A percentile compares a stretch with the other conserved stretches of the same genome.
phyloP scores from a whole-genome alignment of 345 rosid species.

The Camelina laxa region DNA sequence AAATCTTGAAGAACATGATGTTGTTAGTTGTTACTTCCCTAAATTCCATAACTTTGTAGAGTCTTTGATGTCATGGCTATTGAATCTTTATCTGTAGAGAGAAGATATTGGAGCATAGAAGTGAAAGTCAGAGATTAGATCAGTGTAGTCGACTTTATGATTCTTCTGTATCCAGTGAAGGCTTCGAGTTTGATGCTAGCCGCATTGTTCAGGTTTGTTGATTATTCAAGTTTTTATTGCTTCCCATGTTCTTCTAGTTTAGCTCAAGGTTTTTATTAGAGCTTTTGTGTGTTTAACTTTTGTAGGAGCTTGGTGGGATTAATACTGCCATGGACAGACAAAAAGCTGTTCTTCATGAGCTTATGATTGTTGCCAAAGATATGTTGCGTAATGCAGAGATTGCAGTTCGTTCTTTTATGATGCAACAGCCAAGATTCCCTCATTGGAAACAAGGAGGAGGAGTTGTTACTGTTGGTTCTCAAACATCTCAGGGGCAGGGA shows the following conservation, averaged over 20 bases:
- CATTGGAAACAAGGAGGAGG: conserved; percentile 55
- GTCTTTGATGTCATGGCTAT: conserved; percentile 6
- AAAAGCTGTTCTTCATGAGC: conserved; percentile 74
- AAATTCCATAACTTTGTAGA: background rate
- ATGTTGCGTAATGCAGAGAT: conserved; percentile 86
- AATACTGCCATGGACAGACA: conserved; percentile 78
- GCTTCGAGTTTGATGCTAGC: conserved; percentile 89
- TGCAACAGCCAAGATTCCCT: conserved; percentile 74
- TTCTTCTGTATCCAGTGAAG: conserved; percentile 87
- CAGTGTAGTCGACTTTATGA: conserved; percentile 93
- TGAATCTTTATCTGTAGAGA: conserved; percentile 55
- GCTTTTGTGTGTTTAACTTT: background rate
- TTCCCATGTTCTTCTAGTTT: background rate
- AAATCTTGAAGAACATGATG: background rate
- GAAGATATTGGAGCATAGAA: conserved; percentile 76
- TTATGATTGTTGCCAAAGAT: conserved; percentile 79
- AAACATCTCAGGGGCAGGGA: conserved; percentile 72
- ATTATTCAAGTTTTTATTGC: background rate
- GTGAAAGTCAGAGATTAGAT: conserved; percentile 91
- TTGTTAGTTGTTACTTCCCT: background rate
- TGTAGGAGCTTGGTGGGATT: conserved; percentile 95
- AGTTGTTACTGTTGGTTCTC: conserved; percentile 55
- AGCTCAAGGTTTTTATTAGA: background rate
- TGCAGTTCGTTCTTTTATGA: conserved; percentile 86
- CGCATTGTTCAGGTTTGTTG: conserved; percentile 78